Conservation (phyloP, 306 rosid species). For the Cajanus cajan region DNA sequence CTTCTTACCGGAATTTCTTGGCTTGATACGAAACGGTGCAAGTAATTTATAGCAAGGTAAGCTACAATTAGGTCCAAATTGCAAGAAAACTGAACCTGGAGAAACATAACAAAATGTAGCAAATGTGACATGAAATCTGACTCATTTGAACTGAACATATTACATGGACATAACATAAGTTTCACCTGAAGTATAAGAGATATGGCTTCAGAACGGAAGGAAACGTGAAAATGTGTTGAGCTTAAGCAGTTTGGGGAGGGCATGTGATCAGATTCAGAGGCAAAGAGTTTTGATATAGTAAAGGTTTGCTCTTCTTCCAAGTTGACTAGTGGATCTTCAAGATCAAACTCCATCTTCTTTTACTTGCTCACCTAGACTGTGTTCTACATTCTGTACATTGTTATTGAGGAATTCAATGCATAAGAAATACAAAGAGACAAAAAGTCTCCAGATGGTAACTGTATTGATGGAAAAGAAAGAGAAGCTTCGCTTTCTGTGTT, state of each 20-base stretch:
- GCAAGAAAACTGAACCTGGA: slow-evolving; percentile 50
- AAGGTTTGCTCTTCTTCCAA: slow-evolving; percentile 41
- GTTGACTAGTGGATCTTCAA: slow-evolving; percentile 50
- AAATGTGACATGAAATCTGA: slow-evolving; percentile 13
- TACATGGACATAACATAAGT: neutral
- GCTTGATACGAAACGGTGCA: slow-evolving; percentile 61
- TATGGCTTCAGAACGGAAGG: slow-evolving; percentile 45
- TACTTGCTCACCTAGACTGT: neutral
- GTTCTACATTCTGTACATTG: slow-evolving; percentile 15
- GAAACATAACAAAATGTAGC: slow-evolving; percentile 3
- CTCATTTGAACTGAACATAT: neutral
- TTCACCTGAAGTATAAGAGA: slow-evolving; percentile 63
- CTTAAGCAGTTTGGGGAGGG: slow-evolving; percentile 35
- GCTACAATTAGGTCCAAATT: slow-evolving; percentile 54
- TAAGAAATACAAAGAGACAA: slow-evolving; percentile 30
- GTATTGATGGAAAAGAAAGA: slow-evolving; percentile 53
- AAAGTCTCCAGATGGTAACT: slow-evolving; percentile 38
- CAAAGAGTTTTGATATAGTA: slow-evolving; percentile 51
- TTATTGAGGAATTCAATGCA: slow-evolving; percentile 33
- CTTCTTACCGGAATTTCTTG: slow-evolving; percentile 56
- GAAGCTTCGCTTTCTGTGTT: slow-evolving; percentile 69
- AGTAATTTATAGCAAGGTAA: slow-evolving; percentile 71
- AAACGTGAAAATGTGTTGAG: slow-evolving; percentile 28
- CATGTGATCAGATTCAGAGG: slow-evolving; percentile 62
- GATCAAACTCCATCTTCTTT: slow-evolving; percentile 60